These are phyloP conservation scores for Paracamarosporium sp. DNA, from an alignment of 2,329 filamentous ascomycete species.

Conservation along the genomic window DNA sequence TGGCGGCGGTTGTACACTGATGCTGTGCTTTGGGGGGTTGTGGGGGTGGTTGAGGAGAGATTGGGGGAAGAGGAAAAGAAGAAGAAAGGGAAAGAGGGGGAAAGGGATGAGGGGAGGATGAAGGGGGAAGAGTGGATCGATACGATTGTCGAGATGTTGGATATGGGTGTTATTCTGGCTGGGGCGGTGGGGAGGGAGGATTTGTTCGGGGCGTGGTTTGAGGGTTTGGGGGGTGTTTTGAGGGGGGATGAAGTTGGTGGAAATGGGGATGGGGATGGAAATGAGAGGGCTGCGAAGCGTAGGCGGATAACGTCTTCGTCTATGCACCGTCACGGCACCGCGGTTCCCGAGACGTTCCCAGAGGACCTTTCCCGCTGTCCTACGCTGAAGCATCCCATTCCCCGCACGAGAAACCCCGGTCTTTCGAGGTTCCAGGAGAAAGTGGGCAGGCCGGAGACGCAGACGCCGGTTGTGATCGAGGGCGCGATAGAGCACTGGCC, in stretches of 20 bases:
- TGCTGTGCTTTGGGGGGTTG: constrained; percentile 69
- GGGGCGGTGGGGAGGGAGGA: constrained; percentile 46
- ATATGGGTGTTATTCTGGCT: constrained; percentile 78
- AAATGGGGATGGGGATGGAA: not conserved
- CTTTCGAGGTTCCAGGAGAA: constrained; percentile 38
- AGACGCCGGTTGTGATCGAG: constrained; percentile 71
- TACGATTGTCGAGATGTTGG: constrained; percentile 69
- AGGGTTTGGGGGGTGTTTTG: constrained; percentile 49
- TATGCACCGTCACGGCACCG: no score
- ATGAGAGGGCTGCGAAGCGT: constrained; percentile 23
- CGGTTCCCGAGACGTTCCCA: constrained; percentile 22
- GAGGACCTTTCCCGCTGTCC: constrained; percentile 12
- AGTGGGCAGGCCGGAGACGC: constrained; percentile 23
- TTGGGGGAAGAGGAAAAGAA: constrained; percentile 24
- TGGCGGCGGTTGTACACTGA: constrained; percentile 79
- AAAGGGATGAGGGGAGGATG: no score
- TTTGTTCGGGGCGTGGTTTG: constrained; percentile 57
- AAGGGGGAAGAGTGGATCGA: constrained; percentile 56
- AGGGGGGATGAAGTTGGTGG: not conserved
- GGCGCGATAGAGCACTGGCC: constrained; percentile 76
- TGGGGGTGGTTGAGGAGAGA: constrained; percentile 32
- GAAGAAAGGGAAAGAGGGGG: no score
- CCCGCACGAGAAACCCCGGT: constrained; percentile 22
- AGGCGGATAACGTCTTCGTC: no score
- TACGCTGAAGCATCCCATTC: constrained; percentile 26